Evolutionary conservation across 148 eudicot species (phyloP).

Genomic region (Nyssa sinensis): DNA sequence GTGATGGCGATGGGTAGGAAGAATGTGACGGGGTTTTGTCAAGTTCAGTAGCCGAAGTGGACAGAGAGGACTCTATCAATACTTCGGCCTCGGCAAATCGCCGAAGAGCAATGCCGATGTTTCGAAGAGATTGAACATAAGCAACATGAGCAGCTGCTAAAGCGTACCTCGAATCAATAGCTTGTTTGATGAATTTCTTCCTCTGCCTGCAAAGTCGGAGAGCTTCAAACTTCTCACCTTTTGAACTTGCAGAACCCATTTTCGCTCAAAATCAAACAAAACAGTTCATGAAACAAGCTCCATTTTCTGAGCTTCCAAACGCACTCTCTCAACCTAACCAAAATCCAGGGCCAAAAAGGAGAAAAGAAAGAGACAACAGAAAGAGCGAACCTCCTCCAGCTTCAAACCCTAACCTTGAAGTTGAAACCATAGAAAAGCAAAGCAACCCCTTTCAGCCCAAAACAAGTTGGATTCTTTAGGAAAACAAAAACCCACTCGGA

Average conservation of each 20-base stretch:
- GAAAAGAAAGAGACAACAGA: not conserved
- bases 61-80: slow-evolving; percentile 44
- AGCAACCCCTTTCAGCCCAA: not conserved
- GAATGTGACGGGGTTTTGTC: slow-evolving; percentile 68
- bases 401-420: slow-evolving; percentile 7
- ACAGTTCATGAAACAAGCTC: slow-evolving; percentile 8
- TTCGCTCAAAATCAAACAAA: not conserved
- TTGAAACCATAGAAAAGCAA: slow-evolving; percentile 2
- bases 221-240: slow-evolving; percentile 59
- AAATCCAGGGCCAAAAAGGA: not conserved
- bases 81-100: slow-evolving; percentile 79
- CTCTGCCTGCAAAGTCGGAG: slow-evolving; percentile 71
- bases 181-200: slow-evolving; percentile 64
- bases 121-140: slow-evolving; percentile 60
- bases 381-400: not conserved
- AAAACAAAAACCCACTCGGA: not conserved
- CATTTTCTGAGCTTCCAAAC: slow-evolving; percentile 8
- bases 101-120: slow-evolving; percentile 67
- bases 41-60: slow-evolving; percentile 36
- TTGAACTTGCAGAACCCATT: slow-evolving; percentile 68
- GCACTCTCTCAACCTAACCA: not conserved
- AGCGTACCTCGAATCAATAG: slow-evolving; percentile 72
- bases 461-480: not conserved
- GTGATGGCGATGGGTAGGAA: slow-evolving; percentile 67
- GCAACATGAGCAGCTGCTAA: slow-evolving; percentile 88